Percentiles rank a stretch among this genome's conserved stretches.
phyloP scores from a whole-genome alignment of 179 eudicot species.

The Vitellaria paradoxa region DNA sequence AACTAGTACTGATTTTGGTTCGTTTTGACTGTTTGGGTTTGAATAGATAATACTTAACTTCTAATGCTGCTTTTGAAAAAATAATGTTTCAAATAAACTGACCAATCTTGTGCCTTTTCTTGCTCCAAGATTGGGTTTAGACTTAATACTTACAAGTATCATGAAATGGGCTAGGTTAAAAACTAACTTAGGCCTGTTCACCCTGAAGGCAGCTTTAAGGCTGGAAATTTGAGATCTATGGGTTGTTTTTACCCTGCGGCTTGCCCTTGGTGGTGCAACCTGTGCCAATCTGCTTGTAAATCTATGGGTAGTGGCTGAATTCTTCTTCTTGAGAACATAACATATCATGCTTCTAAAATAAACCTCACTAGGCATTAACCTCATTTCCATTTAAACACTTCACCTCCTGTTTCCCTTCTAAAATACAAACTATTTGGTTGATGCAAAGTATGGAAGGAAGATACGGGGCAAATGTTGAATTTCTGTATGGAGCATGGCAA shows the following conservation, averaged over 20 bases:
- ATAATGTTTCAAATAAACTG: not conserved
- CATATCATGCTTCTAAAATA: not conserved
- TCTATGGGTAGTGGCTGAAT: not conserved
- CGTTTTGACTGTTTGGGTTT: not conserved
- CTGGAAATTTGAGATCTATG: not conserved
- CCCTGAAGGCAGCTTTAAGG: not conserved
- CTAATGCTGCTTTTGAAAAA: not conserved
- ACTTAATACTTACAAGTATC: not conserved
- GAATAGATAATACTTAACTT: not conserved
- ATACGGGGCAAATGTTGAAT: too few relatives aligned
- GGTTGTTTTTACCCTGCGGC: not conserved
- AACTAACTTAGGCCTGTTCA: not conserved
- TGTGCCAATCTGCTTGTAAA: not conserved
- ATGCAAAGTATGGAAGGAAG: too few relatives aligned
- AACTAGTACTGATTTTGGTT: not conserved
- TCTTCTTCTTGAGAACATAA: not conserved
- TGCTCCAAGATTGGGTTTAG: too few relatives aligned
- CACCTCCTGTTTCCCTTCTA: too few relatives aligned
- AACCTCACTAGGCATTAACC: too few relatives aligned
- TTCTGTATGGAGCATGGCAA: not conserved
- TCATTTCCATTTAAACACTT: too few relatives aligned
- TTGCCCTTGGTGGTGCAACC: not conserved
- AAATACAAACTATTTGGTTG: too few relatives aligned
- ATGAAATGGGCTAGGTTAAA: not conserved
- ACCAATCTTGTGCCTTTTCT: too few relatives aligned